Evolutionary conservation across 2,329 filamentous ascomycete genomes (phyloP).

Genomic region (Alternaria sp.): DNA sequence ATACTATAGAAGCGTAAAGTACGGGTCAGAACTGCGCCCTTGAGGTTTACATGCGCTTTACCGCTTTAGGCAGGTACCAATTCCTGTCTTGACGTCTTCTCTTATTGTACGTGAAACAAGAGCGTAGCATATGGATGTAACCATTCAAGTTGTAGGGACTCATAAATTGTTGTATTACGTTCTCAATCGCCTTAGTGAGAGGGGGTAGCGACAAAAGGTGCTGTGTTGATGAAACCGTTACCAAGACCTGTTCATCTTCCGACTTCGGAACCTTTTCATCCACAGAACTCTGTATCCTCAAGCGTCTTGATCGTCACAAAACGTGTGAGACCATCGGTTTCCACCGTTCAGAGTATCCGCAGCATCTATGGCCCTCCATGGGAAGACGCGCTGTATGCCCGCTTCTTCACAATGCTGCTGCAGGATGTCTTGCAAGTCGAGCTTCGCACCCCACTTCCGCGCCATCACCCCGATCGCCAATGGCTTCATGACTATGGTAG

Average conservation of each 20-base stretch:
- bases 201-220: background rate
- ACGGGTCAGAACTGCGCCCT: background rate
- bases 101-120: background rate
- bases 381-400: background rate
- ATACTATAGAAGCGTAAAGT: background rate
- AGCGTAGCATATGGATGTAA: background rate
- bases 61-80: constrained; percentile 8
- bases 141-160: background rate
- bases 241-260: background rate
- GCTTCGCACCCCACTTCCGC: background rate
- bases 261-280: background rate
- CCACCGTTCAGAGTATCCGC: too few relatives aligned
- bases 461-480: background rate
- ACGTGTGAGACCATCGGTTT: accelerated
- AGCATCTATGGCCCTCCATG: too few relatives aligned
- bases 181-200: background rate
- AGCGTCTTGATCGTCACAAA: too few relatives aligned
- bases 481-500: background rate
- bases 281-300: too few relatives aligned
- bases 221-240: background rate
- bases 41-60: constrained; percentile 1
- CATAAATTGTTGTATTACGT: background rate
- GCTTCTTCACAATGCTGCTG: background rate
- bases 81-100: background rate
- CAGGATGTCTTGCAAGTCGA: background rate